Evolutionary conservation across 208 protist genomes (phyloP).

Genomic region (Wallacemonas sp.): DNA sequence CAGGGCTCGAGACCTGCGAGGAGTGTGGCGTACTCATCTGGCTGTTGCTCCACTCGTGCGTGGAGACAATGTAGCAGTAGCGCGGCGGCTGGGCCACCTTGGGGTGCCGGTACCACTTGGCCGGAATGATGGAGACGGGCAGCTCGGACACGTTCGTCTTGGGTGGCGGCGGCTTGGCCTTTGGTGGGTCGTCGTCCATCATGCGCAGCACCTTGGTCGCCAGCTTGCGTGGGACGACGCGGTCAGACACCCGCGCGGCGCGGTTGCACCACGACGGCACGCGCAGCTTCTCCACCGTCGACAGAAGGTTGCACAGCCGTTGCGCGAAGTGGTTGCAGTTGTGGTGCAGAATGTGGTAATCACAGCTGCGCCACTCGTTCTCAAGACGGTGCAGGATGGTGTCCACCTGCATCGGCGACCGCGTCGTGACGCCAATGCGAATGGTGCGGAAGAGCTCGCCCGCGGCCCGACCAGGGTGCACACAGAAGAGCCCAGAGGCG

Average conservation of each 20-base stretch:
- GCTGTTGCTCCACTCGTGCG: conserved; percentile 8
- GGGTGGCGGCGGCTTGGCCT: conserved; percentile 28
- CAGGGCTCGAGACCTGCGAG: conserved; percentile 17
- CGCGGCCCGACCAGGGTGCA: conserved; percentile 69
- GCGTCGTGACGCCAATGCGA: conserved; percentile 71
- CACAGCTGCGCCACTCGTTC: conserved; percentile 83
- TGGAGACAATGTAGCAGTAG: conserved; percentile 24
- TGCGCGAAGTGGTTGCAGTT: conserved; percentile 94
- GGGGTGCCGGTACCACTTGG: conserved; percentile 71
- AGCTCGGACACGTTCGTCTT: conserved; percentile 40
- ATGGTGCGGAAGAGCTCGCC: conserved; percentile 69
- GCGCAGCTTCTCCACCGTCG: conserved; percentile 67
- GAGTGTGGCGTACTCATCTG: conserved; percentile 6
- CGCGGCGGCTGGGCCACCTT: conserved; percentile 59
- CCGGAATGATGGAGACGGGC: conserved; percentile 75
- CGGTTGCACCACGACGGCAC: conserved; percentile 91
- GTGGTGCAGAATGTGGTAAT: conserved; percentile 90
- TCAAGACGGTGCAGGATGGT: conserved; percentile 85
- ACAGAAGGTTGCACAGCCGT: conserved; percentile 74
- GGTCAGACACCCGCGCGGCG: conserved; percentile 65
- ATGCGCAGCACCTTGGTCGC: conserved; percentile 78
- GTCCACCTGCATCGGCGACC: conserved; percentile 81
- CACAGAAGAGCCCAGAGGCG: conserved; percentile 78
- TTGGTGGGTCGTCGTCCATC: conserved; percentile 72
- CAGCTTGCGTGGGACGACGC: conserved; percentile 65